Conservation (phyloP, 345 rosid species). For the Eucalyptus brandiana region DNA sequence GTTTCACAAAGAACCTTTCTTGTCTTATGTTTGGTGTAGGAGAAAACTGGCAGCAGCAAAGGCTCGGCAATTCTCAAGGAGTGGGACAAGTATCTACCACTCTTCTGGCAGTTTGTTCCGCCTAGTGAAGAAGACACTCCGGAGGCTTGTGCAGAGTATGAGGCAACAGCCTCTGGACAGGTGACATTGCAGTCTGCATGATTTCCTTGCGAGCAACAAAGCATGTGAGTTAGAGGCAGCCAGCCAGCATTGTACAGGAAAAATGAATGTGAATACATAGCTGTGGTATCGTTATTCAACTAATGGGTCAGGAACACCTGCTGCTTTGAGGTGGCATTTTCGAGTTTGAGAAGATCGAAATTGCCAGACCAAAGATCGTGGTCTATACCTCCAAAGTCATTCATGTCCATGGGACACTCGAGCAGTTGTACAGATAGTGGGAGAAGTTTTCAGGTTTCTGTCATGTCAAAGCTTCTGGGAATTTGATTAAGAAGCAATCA, state of each 20-base stretch:
- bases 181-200: slow-evolving; percentile 75
- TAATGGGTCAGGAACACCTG: background rate
- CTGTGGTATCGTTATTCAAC: background rate
- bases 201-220: background rate
- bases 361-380: background rate
- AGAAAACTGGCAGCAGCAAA: slow-evolving; percentile 90
- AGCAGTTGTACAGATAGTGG: slow-evolving; percentile 10
- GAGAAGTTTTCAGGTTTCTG: background rate
- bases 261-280: background rate
- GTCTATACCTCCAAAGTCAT: background rate
- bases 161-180: slow-evolving; percentile 50
- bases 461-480: background rate
- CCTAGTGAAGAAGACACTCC: slow-evolving; percentile 99
- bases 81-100: slow-evolving; percentile 75
- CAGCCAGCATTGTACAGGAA: background rate
- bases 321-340: background rate
- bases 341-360: background rate
- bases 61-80: slow-evolving; percentile 61
- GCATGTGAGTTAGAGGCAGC: background rate
- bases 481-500: background rate
- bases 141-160: slow-evolving; percentile 76
- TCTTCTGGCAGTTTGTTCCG: slow-evolving; percentile 96
- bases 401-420: background rate
- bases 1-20: background rate
- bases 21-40: slow-evolving; percentile 20